These are phyloP conservation scores for Mortierella sp. DNA, from an alignment of 371 early-diverging fungal species.

Conservation along the genomic window DNA sequence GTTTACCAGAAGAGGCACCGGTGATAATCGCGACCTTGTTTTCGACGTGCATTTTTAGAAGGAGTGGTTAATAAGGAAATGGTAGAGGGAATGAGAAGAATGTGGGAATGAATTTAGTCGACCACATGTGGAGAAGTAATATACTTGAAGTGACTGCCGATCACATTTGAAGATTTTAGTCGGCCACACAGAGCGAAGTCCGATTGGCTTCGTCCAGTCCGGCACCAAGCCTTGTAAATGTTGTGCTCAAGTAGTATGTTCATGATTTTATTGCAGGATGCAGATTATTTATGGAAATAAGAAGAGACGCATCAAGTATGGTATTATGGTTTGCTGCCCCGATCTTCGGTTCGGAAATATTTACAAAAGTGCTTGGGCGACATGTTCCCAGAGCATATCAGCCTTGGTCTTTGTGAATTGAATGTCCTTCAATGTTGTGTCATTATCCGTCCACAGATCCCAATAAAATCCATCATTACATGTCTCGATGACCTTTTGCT, in stretches of 20 bases:
- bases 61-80: background rate
- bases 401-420: constrained; percentile 25
- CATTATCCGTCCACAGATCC: constrained; percentile 41
- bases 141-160: constrained; percentile 14
- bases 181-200: constrained; percentile 11
- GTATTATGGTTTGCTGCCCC: background rate
- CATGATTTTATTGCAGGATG: too few relatives aligned
- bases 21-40: constrained; percentile 53
- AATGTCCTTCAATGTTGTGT: constrained; percentile 22
- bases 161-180: background rate
- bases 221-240: background rate
- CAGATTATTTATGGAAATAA: background rate
- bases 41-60: constrained; percentile 31
- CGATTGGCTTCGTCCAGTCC: background rate
- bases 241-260: background rate
- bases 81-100: background rate
- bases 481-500: background rate
- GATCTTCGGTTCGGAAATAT: constrained; percentile 3
- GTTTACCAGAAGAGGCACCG: constrained; percentile 44
- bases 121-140: background rate
- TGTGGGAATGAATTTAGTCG: background rate
- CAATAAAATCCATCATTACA: constrained; percentile 46
- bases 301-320: background rate
- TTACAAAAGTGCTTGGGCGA: constrained; percentile 30
- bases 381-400: constrained; percentile 32